Evolutionary conservation across 306 rosid species (phyloP), one percentile per base, ranked within the genome.

Genomic region (Inga leiocalycina): DNA sequence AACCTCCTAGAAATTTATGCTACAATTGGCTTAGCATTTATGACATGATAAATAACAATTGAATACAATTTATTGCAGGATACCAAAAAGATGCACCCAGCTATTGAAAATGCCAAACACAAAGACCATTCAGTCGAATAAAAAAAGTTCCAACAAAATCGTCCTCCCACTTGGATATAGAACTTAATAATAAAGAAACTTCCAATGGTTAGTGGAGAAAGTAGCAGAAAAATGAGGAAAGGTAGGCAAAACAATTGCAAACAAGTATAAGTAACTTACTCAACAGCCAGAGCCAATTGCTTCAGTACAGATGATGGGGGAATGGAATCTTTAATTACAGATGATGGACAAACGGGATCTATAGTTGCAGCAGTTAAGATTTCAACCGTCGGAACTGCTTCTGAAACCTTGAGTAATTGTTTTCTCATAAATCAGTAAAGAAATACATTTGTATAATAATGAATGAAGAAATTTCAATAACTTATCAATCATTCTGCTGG

Each of bases 241-340:
- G 9, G 11, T 12, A 59, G 61, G 72, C 32, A 45, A 74, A 41
- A 79, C 84, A 77, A 11, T 64, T 65, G 46, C 67, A 41, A 54
- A 73, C 35, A 66, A 79, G 76, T 67, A 75, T 67, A 80, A 92
- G 75, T 56, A 80, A 89, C 99, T 94, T 88, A 97, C 99, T 97
- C 95, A 80, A 92, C 82, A 82, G 97, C 98, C 68, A 80, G 52
- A 81, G 98, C 98, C 95, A 97, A 79, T 82, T 92, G 99, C 88
- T 90, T 94, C 49, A 97, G 74, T 75, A 87, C 95, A 84, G 91
- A 80, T 6, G 90, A 77, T 32, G 95, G 88, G 79, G 98, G 98
- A 85, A 94, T 88, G 75, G 76, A 81, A 79, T 72, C 57, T 24
- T 46, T 72, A 72, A 51, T 24, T 8, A 80, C 89, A 64, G 83